Percentiles rank a stretch among this genome's conserved stretches.
phyloP scores from a whole-genome alignment of 768 basidiomycete species.

The Suillus variegatus region DNA sequence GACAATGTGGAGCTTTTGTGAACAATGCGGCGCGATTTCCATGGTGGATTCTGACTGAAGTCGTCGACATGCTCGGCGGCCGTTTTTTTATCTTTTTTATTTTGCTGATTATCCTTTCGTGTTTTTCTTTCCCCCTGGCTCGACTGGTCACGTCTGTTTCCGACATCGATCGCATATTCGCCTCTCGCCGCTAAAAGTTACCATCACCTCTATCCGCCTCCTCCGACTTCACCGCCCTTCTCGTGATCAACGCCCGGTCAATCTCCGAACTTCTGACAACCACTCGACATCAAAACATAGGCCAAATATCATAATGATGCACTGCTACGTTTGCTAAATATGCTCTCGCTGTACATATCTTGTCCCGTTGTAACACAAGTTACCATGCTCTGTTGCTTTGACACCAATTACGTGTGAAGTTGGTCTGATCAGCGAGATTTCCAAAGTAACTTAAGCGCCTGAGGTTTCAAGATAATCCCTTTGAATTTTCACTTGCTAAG shows the following conservation, averaged over 20 bases:
- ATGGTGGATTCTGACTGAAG: slow-evolving; percentile 76
- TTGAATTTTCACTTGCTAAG: background rate
- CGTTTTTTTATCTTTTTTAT: slow-evolving; percentile 31
- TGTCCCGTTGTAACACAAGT: slow-evolving; percentile 29
- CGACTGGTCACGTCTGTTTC: slow-evolving; percentile 17
- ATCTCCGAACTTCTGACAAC: slow-evolving; percentile 22
- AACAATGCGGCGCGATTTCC: slow-evolving; percentile 86
- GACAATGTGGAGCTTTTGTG: slow-evolving; percentile 88
- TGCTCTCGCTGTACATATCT: slow-evolving; percentile 31
- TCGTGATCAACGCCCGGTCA: slow-evolving; percentile 17
- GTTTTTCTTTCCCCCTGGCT: slow-evolving; percentile 12
- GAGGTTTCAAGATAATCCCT: background rate
- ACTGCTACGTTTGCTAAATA: slow-evolving; percentile 25
- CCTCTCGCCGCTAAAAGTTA: slow-evolving; percentile 22
- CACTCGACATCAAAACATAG: slow-evolving; percentile 17
- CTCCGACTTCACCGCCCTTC: slow-evolving; percentile 18
- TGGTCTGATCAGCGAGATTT: background rate
- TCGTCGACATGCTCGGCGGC: background rate
- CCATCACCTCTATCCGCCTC: slow-evolving; percentile 7
- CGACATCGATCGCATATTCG: slow-evolving; percentile 27
- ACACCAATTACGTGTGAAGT: slow-evolving; percentile 11
- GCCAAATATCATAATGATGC: slow-evolving; percentile 17
- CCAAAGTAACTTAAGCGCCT: background rate
- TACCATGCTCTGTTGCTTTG: slow-evolving; percentile 10
- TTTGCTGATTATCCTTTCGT: slow-evolving; percentile 33